Evolutionary conservation across 768 basidiomycete species (phyloP), one percentile per base, ranked within the genome.

Genomic region (Mycena olivaceomarginata): DNA sequence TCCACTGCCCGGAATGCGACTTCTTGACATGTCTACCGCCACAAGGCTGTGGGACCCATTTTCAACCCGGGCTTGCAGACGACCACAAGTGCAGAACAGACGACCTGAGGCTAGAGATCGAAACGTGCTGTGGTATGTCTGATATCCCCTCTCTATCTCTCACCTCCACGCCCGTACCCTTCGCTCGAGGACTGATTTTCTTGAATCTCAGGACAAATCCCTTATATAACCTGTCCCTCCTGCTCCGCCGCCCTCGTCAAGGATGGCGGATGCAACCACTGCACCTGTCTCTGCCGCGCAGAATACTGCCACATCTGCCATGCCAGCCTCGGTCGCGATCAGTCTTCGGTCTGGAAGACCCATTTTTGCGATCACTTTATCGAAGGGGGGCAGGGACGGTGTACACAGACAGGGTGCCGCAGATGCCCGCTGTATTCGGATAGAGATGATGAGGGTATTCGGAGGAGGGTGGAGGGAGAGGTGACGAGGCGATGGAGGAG

Each of bases 61-160:
- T 72, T 43, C 63, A 31, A 64, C 63, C 22, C 51, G 64, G 63
- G 51, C 40, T 45, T 18, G 53, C 72, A 66, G 72, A 73, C 22
- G 64, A 73, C 48, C 72, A 73, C 64, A 66, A 73, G 64, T 73
- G 72, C 53, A 73, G 64, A 73, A 59, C 64, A 66, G 72, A 73
- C 31, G 72, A 73, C 53, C 64, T 73, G 72, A 53, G 72, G 53
- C 64, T 73, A 53, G 72, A 73, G 64, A 73, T 73, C 25, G 72
- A 73, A 73, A 73, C 72, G 72, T 57, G 72, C 72, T 56, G 72
- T 73, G 72, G 72, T 73, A 66, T 43, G 72, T 67, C n/a, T 70
- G 66, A 67, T 67, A 67, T 67, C 66, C 66, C 66, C 46, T 67
- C 66, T 67, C 66, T 67, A 67, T 67, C 66, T 67, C 66, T 45